Evolutionary conservation across 768 basidiomycete species (phyloP).

Genomic region (Pleurotus salmoneostramineus): DNA sequence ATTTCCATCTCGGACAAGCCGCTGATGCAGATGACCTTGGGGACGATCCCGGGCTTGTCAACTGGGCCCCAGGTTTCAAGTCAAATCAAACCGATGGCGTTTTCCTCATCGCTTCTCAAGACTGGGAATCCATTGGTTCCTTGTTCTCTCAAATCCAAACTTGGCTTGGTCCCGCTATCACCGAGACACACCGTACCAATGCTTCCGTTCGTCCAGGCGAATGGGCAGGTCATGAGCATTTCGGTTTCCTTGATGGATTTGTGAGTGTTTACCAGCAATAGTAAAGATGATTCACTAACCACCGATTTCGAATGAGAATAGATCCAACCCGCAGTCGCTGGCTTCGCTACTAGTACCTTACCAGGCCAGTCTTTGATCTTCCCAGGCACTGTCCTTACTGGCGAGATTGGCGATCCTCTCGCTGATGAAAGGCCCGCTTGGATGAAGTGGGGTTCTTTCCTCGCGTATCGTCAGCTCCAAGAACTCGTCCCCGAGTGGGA

Average conservation of each 20-base stretch:
- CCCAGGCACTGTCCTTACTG: conserved; percentile 1
- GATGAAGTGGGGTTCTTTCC: conserved; percentile 6
- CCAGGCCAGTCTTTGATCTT: not conserved
- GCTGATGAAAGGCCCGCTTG: not conserved
- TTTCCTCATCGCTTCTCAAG: conserved; percentile 2
- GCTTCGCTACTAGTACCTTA: not conserved
- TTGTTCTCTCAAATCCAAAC: not conserved
- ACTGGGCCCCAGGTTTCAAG: not conserved
- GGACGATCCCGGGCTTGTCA: not conserved
- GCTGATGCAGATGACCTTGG: not conserved
- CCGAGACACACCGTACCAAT: not conserved
- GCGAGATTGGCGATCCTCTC: conserved; percentile 1
- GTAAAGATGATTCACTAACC: no score
- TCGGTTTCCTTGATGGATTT: conserved; percentile 3
- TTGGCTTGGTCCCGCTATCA: not conserved
- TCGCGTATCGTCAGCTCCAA: conserved; percentile 4
- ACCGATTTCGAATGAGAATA: no score
- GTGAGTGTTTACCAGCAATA: no score
- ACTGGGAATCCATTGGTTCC: not conserved
- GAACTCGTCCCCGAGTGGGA: conserved; percentile 2
- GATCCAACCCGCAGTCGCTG: conserved; percentile 3
- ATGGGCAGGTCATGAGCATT: not conserved
- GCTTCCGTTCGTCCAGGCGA: not conserved
- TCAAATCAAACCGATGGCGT: not conserved
- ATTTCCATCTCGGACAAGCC: not conserved